Base-by-base conservation (phyloP, 2,329 filamentous ascomycete species). In the Epicoccum sorghinum region DNA sequence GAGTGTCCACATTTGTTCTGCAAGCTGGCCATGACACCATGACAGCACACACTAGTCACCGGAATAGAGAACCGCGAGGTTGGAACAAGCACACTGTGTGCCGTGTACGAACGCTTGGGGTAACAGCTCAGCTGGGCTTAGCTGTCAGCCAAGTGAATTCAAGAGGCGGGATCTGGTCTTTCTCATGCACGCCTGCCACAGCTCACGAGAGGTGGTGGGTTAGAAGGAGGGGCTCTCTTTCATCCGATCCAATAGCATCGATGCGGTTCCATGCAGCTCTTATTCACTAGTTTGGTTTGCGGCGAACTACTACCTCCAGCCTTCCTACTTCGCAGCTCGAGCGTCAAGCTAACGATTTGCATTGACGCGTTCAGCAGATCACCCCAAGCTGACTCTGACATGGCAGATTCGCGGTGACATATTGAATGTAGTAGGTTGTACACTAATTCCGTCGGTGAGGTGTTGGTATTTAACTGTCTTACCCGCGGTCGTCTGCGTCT, bases 321-420 rank as follows among this genome's bases (percentile, higher is more conserved):
- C 65, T 61, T 60, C 55, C 55, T 51, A 45, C 58, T 55, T 50
- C 45, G 59, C 57, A 56, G 56, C 57, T 56, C 53, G 59, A 65
- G 58, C 62, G 57, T 61, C 54, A 43, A 48, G 44, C 65, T 67
- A 66, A 43, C 51, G 29, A 50, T 58, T 61, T 58, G 47, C 59
- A 60, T 69, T 70, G 62, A 68, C 64, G 66, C 66, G 64, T 64
- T 62, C 60, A 67, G 57, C 54, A 55, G 66, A 68, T 65, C 63
- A 46, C 18, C 29, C 57, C 30, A 32, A 58, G 64, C 58, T 62
- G 54, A 52, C 57, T 58, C 47, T 54, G 45, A 51, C 48, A 57
- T 55, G 46, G 32, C 55, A 55, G 64, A 66, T 68, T 59, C 10
- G 51, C 62, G 27, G 51, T 60, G 54, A 54, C 43, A 66, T 65